A percentile compares a stretch with the other conserved stretches of the same genome.
phyloP scores from a whole-genome alignment of 179 eudicot species.

The Silene coronaria region DNA sequence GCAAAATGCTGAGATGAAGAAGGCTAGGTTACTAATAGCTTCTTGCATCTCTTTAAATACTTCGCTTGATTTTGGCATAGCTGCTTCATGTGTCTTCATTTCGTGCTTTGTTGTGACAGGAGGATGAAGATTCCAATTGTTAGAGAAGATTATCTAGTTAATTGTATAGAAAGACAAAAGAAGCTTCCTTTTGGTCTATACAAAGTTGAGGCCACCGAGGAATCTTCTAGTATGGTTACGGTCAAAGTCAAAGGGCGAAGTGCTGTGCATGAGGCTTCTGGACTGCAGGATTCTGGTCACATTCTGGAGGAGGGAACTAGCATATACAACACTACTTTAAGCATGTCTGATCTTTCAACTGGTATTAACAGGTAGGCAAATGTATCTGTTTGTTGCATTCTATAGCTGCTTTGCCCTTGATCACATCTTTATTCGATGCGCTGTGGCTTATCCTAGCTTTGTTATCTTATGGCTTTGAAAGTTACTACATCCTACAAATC shows the following conservation, averaged over 20 bases:
- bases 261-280: conserved; percentile 90
- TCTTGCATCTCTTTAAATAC: conserved; percentile 8
- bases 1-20: conserved; percentile 64
- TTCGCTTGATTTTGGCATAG: background rate
- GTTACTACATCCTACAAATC: conserved; percentile 93
- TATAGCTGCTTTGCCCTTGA: background rate
- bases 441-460: conserved; percentile 8
- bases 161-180: conserved; percentile 64
- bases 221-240: conserved; percentile 53
- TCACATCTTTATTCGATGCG: background rate
- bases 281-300: conserved; percentile 86
- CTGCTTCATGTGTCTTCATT: conserved; percentile 5
- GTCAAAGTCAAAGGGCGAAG: conserved; percentile 97
- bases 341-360: conserved; percentile 81
- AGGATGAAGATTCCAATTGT: conserved; percentile 88
- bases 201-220: conserved; percentile 65
- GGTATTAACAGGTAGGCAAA: conserved; percentile 77
- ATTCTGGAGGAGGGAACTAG: conserved; percentile 88
- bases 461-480: conserved; percentile 32
- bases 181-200: conserved; percentile 77
- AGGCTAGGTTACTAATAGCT: conserved; percentile 52
- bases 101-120: conserved; percentile 39
- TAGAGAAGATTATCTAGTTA: conserved; percentile 77
- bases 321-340: conserved; percentile 89
- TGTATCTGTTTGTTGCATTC: background rate